Conservation (phyloP, 768 basidiomycete genomes). For the Lyophyllum semitale region DNA sequence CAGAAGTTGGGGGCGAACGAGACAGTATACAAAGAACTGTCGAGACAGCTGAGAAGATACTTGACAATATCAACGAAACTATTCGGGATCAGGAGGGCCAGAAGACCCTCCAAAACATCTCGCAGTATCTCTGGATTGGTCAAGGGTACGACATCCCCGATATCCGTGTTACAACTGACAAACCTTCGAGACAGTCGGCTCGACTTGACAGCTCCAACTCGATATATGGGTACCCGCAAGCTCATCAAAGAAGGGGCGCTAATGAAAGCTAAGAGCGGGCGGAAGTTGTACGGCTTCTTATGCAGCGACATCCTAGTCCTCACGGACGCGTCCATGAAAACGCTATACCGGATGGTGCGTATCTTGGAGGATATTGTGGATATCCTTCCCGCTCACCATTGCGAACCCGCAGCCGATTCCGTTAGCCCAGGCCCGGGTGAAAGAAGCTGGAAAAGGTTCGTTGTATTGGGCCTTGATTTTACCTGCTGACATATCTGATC, state of each 20-base stretch:
- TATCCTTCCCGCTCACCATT: background rate
- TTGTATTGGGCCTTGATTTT: too few species aligned
- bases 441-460: slow-evolving; percentile 54
- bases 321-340: slow-evolving; percentile 69
- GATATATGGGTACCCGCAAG: slow-evolving; percentile 77
- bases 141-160: slow-evolving; percentile 58
- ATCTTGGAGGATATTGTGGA: background rate
- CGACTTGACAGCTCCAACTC: slow-evolving; percentile 89
- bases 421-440: slow-evolving; percentile 64
- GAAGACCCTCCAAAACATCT: slow-evolving; percentile 74
- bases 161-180: background rate
- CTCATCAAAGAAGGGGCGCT: slow-evolving; percentile 80
- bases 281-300: slow-evolving; percentile 74
- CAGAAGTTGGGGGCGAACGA: slow-evolving; percentile 66
- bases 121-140: slow-evolving; percentile 84
- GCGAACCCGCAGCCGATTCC: slow-evolving; percentile 61
- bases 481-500: background rate
- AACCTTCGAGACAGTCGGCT: slow-evolving; percentile 43
- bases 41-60: slow-evolving; percentile 67
- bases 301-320: slow-evolving; percentile 91
- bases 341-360: slow-evolving; percentile 79
- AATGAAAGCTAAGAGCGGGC: slow-evolving; percentile 81
- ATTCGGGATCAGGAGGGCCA: slow-evolving; percentile 82
- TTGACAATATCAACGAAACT: slow-evolving; percentile 84
- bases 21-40: slow-evolving; percentile 55